Evolutionary conservation across 2,329 filamentous ascomycete genomes (phyloP).

Genomic region (Sclerotinia sclerotiorum): DNA sequence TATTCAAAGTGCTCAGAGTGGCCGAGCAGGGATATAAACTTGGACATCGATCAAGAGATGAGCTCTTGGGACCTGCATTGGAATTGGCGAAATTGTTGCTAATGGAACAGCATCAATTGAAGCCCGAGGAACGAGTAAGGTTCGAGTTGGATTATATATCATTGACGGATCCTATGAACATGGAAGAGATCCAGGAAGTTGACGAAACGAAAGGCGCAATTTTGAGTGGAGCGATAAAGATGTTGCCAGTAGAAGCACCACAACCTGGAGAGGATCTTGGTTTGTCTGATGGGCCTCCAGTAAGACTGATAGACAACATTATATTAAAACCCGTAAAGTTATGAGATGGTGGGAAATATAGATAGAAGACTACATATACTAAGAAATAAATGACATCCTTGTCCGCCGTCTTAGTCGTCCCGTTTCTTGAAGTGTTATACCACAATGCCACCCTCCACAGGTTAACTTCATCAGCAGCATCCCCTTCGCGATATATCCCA

Average conservation of each 20-base stretch:
- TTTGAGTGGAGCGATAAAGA: slow-evolving; percentile 86
- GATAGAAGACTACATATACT: background rate
- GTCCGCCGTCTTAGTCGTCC: background rate
- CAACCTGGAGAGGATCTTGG: slow-evolving; percentile 73
- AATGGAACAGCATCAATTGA: slow-evolving; percentile 60
- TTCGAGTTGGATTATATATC: slow-evolving; percentile 94
- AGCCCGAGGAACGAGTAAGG: slow-evolving; percentile 58
- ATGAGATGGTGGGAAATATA: slow-evolving; percentile 23
- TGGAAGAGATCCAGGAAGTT: slow-evolving; percentile 74
- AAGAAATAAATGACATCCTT: background rate
- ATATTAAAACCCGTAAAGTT: slow-evolving; percentile 55
- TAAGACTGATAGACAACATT: slow-evolving; percentile 93
- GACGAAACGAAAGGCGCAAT: slow-evolving; percentile 73
- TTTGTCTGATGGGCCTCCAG: slow-evolving; percentile 67
- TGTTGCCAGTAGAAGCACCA: slow-evolving; percentile 75
- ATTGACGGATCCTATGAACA: slow-evolving; percentile 77
- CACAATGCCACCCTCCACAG: background rate
- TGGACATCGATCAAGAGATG: slow-evolving; percentile 54
- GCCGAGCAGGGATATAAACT: slow-evolving; percentile 66
- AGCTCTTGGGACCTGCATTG: slow-evolving; percentile 72
- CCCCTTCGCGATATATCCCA: background rate
- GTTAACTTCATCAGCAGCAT: background rate
- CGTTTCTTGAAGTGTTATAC: background rate
- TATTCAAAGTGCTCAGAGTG: slow-evolving; percentile 66
- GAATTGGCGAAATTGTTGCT: slow-evolving; percentile 56